Base-by-base conservation (phyloP, 2,329 filamentous ascomycete genomes). In the Exophiala viscosa region DNA sequence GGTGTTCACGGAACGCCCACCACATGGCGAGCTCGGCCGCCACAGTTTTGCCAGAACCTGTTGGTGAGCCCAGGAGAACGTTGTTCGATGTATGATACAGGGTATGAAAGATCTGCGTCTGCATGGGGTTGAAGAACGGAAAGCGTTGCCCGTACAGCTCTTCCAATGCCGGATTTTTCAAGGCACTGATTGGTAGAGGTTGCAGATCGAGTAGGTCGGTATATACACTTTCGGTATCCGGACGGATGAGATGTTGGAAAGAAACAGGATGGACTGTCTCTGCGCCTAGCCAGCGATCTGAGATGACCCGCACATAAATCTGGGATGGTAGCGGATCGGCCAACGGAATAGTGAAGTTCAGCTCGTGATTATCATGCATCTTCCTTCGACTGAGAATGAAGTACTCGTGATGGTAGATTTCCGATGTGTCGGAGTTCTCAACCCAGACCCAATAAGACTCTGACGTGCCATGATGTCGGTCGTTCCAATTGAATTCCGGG, bases 391-490 rank as follows among this genome's bases (percentile, higher is more conserved):
- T 95, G 5, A 99, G 78, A 51, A 99, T 93, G 72, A 99, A 97
- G 70, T 87, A 96, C 68, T 99, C 93, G 60, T 97, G 89, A 64
- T 99, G 93, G 64, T 96, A 97, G 36, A 99, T 97, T 69, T 97
- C 91, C 0, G 90, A 91, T 0, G 91, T 96, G 64, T 97, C 93
- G 0, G 92, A 96, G 67, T 97, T 96, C 69, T 99, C 93, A 2
- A 99, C 92, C 95, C 93, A 99, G 52, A 99, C 87, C 81, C 95
- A 99, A 73, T 95, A 99, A 3, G 92, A 92, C 66, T 99, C 93
- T 0, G 92, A 96, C 2, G 85, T 90, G 14, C 95, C 95, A 66
- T 99, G 91, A 54, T 96, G 82, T 42, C 88, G 85, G 61, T 97
- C 92, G 62, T 96, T 95, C 93, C 93, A 99, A 34, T 78, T 78